phyloP scores from a whole-genome alignment of 2,329 filamentous ascomycete genomes.

The Cadophora luteo-olivacea region DNA sequence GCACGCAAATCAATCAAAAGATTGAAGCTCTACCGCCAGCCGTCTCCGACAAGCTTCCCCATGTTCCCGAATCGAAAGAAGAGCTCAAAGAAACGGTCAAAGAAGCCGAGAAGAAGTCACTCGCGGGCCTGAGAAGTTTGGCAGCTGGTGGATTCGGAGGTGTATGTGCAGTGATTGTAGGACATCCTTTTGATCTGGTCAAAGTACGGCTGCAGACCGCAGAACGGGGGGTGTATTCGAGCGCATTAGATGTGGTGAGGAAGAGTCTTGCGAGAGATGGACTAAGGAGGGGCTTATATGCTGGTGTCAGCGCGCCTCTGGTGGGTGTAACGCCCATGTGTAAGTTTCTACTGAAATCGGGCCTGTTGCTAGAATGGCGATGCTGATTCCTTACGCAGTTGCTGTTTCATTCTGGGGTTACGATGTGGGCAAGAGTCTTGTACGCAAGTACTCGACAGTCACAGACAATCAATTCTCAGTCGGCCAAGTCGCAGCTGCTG shows the following conservation, averaged over 20 bases:
- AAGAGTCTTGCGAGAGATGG: constrained; percentile 91
- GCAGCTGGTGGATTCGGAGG: constrained; percentile 92
- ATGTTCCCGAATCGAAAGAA: constrained; percentile 43
- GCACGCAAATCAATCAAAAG: constrained; percentile 39
- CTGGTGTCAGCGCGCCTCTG: constrained; percentile 93
- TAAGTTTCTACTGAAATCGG: constrained; percentile 59
- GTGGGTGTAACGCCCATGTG: constrained; percentile 99
- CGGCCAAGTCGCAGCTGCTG: constrained; percentile 86
- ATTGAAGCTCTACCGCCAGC: constrained; percentile 39
- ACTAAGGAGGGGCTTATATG: constrained; percentile 81
- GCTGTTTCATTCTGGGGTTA: constrained; percentile 84
- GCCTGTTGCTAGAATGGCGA: not conserved
- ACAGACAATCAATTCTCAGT: constrained; percentile 78
- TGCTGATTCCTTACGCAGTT: constrained; percentile 51
- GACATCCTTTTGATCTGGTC: constrained; percentile 96
- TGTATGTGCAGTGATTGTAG: constrained; percentile 90
- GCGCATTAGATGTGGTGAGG: constrained; percentile 88
- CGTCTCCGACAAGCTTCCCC: constrained; percentile 41
- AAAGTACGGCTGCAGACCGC: constrained; percentile 98
- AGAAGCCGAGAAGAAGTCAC: constrained; percentile 41
- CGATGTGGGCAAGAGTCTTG: constrained; percentile 91
- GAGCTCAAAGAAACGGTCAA: constrained; percentile 43
- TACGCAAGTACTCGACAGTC: constrained; percentile 70
- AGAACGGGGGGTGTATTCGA: constrained; percentile 88
- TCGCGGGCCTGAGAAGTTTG: constrained; percentile 78